Conservation (phyloP, 441 rosid species). For the Erodium texanum region DNA sequence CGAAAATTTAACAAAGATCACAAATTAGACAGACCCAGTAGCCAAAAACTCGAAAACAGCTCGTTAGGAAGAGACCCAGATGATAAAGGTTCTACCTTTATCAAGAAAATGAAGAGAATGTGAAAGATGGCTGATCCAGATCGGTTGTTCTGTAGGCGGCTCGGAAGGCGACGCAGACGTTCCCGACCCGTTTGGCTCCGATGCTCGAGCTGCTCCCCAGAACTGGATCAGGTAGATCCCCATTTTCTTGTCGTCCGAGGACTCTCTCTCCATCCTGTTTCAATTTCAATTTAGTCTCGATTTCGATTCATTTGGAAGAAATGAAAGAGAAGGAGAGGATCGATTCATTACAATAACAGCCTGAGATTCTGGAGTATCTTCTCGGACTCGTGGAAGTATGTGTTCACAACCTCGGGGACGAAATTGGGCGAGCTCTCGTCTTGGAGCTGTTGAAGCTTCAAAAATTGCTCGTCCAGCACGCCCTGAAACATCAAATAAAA, state of each 20-base stretch:
- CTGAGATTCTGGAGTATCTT: constrained; percentile 68
- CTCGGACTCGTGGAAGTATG: constrained; percentile 83
- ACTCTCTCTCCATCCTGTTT: constrained; percentile 63
- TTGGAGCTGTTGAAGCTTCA: too few relatives aligned
- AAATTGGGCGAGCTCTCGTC: too few relatives aligned
- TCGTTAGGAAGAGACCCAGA: too few relatives aligned
- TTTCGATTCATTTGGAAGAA: background rate
- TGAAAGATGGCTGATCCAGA: constrained; percentile 26
- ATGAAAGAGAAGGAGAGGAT: background rate
- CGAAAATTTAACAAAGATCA: too few relatives aligned
- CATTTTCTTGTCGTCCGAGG: constrained; percentile 72
- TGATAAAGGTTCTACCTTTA: too few relatives aligned
- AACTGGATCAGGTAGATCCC: constrained; percentile 83
- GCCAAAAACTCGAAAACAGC: too few relatives aligned
- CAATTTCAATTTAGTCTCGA: too few relatives aligned
- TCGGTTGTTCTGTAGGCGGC: constrained; percentile 71
- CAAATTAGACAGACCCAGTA: too few relatives aligned
- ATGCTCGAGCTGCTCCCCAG: constrained; percentile 94
- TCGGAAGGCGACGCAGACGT: constrained; percentile 76
- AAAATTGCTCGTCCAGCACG: too few relatives aligned
- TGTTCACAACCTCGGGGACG: constrained; percentile 70
- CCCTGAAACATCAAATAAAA: too few relatives aligned
- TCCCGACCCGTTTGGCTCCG: constrained; percentile 78
- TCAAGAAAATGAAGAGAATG: too few relatives aligned
- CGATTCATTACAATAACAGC: constrained; percentile 39